These are phyloP conservation scores for Hyaloscypha finlandica DNA, from an alignment of 495 filamentous ascomycete species.

Conservation along the genomic window DNA sequence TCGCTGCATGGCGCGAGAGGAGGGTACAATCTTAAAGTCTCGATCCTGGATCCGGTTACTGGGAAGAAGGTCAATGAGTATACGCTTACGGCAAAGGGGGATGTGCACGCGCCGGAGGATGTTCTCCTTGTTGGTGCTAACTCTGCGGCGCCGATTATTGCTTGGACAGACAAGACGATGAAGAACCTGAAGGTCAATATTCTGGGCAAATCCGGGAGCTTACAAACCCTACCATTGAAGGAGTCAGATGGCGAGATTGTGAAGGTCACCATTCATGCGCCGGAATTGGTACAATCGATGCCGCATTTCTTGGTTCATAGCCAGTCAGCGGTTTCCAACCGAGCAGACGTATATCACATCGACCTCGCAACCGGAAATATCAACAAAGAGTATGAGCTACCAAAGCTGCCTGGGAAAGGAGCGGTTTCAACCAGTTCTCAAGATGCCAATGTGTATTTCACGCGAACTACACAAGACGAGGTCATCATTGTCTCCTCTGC, in stretches of 20 bases:
- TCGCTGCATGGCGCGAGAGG: constrained; percentile 68
- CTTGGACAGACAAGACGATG: constrained; percentile 73
- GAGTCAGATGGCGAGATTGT: constrained; percentile 56
- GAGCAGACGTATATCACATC: constrained; percentile 85
- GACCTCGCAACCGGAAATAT: constrained; percentile 65
- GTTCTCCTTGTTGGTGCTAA: constrained; percentile 83
- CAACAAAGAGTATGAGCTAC: constrained; percentile 73
- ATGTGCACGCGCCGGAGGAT: constrained; percentile 64
- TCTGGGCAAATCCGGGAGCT: constrained; percentile 63
- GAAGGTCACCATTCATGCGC: constrained; percentile 71
- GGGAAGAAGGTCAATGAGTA: constrained; percentile 68
- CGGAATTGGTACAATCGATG: constrained; percentile 64
- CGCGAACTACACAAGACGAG: constrained; percentile 71
- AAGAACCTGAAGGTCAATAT: constrained; percentile 77
- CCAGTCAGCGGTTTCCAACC: constrained; percentile 67
- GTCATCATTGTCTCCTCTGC: constrained; percentile 71
- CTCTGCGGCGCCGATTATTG: constrained; percentile 77
- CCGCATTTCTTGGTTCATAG: constrained; percentile 86
- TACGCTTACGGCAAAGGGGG: constrained; percentile 68
- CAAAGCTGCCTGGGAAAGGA: constrained; percentile 65
- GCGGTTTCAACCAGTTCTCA: constrained; percentile 77
- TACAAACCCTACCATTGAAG: constrained; percentile 49
- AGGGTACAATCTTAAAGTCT: constrained; percentile 72
- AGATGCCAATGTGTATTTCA: constrained; percentile 86
- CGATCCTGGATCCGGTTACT: constrained; percentile 66